These are phyloP conservation scores for Chytriomyces confervae DNA, from an alignment of 192 early-diverging fungal species.

Conservation along the genomic window DNA sequence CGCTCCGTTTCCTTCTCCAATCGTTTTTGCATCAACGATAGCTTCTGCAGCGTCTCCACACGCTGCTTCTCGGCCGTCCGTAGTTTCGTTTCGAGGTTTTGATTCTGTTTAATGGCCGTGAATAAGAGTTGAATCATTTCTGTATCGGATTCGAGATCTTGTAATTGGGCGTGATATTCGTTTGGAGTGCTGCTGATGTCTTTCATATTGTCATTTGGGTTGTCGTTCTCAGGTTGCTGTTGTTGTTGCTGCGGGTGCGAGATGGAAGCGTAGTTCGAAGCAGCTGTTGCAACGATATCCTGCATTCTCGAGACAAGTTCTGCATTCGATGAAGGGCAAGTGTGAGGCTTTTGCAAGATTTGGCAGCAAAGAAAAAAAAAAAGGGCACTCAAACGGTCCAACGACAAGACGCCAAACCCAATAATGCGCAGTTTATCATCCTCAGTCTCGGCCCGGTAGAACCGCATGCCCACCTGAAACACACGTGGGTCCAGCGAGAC, in stretches of 20 bases:
- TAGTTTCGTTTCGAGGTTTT: slow-evolving; percentile 1
- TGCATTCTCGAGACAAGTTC: not conserved
- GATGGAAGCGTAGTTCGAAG: not conserved
- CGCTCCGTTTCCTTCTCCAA: not conserved
- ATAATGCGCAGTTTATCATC: not conserved
- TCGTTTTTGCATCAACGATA: not conserved
- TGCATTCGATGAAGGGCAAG: no score
- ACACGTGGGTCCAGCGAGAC: not conserved
- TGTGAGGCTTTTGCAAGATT: no score
- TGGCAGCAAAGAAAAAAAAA: no score
- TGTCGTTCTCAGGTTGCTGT: not conserved
- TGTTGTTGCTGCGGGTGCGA: not conserved
- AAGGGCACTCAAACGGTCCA: not conserved
- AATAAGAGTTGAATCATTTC: slow-evolving; percentile 17
- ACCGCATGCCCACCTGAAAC: not conserved
- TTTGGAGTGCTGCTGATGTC: not conserved
- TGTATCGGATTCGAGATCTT: slow-evolving; percentile 4
- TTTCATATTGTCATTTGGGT: not conserved
- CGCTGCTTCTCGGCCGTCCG: not conserved
- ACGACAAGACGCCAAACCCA: not conserved
- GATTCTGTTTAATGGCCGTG: slow-evolving; percentile 12
- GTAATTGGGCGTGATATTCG: not conserved
- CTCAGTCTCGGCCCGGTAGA: not conserved
- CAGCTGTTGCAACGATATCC: not conserved
- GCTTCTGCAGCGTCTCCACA: slow-evolving; percentile 7